Evolutionary conservation across 306 rosid genomes (phyloP), one percentile per base, ranked within the genome.

Genomic region (Comarum palustre): DNA sequence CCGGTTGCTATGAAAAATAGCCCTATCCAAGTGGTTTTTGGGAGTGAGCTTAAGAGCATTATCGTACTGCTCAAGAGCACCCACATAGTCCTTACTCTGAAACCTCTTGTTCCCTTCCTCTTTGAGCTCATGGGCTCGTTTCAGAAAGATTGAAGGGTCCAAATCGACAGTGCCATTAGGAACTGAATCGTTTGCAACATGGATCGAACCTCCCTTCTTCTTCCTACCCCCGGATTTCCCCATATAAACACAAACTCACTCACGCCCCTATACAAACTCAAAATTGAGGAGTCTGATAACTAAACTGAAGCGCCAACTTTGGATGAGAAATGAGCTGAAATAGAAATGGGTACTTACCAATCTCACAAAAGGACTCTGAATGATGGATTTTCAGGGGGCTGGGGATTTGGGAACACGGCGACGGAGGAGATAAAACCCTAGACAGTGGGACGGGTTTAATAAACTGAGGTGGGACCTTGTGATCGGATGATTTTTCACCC

Each of bases 211-310:
- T 76, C 90, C 88, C 88, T 90, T 95, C 93, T 95, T 91, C 83
- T 79, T 95, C 73, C 92, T 89, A 76, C 82, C 82, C 83, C 97
- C 97, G 8, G 96, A 91, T 83, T 92, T 95, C 88, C 99, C 97
- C 99, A 95, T 95, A 46, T 72, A 65, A 61, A 63, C 34, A 15
- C 69, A 24, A 69, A 16, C 41, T 42, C 64, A 3, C 68, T 27
- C 54, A 62, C 64, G 2, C 16, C 41, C 10, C 6, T 45, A 39
- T 27, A 70, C 38, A n/a, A 0, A 38, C 41, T 5, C 41, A 38
- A 69, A 69, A 19, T 71, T 15, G 12, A 55, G 8, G 15, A 11
- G 2, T 10, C 2, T 2, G 22, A 57, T 15, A 55, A 45, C 32
- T 19, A 66, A 82, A 45, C 32, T 19, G 62, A 82, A 68, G 48